Evolutionary conservation across 352 stramenopile genomes (phyloP), one percentile per base, ranked within the genome.

Genomic region (Globisporangium middletonii): DNA sequence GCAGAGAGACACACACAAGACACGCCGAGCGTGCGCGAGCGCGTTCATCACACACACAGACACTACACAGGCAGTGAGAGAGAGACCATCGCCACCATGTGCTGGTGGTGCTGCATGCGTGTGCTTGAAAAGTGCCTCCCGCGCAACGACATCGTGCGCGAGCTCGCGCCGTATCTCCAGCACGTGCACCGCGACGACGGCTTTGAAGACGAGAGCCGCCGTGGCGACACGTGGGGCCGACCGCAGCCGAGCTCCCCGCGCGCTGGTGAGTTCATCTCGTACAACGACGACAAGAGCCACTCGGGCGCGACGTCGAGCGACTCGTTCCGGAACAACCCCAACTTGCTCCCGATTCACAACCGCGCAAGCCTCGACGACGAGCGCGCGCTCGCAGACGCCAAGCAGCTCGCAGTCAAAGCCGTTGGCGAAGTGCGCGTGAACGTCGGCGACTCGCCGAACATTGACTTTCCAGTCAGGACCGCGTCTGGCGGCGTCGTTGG

Each of bases 91-190:
- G 1, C 12, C 41, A 50, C n/a, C 11, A 86, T 91, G 71, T 92
- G 85, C 62, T 94, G 85, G 85, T 91, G 84, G 83, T 94, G 85
- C 65, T 94, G 85, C 58, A 94, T 94, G 80, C 85, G 83, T 60
- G 75, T 92, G 50, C 57, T 94, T 62, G 84, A 94, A 62, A 89
- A 89, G 57, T 93, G 83, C 59, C 66, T 94, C 49, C 85, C 85
- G 38, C 83, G 83, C 30, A 94, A 94, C 62, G 85, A 94, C 63
- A 94, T 94, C 38, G 85, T 94, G 56, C 79, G 83, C 38, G 85
- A 94, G 59, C 69, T 94, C 44, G 83, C 83, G 61, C 85, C 85
- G 28, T 94, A 94, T 58, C 57, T 94, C 51, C 79, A 94, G 75
- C 81, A 94, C 61, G 82, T 90, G 27, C 83, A 92, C 60, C 73